Conservation (phyloP, 169 alveolate genomes). For the Eimeria falciformis region DNA sequence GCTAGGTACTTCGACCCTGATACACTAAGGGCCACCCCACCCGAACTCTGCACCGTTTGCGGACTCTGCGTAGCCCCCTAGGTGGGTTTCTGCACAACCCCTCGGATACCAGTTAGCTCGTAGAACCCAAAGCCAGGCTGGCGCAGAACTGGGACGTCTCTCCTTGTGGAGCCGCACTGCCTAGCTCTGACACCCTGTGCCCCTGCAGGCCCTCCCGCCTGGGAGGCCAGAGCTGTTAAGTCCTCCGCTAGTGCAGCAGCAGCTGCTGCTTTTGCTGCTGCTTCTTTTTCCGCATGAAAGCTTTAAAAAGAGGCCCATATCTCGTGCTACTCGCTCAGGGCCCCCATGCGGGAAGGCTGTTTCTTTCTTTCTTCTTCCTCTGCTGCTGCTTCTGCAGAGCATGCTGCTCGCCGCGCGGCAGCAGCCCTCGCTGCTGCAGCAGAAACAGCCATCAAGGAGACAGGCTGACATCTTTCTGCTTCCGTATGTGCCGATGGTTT, state of each 20-base stretch:
- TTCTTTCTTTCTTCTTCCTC: background rate
- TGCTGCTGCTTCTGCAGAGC: background rate
- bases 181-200: too few relatives aligned
- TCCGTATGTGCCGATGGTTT: too few relatives aligned
- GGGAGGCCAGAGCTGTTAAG: background rate
- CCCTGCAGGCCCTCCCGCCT: background rate
- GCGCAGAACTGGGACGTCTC: too few relatives aligned
- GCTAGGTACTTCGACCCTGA: too few relatives aligned
- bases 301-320: background rate
- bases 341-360: background rate
- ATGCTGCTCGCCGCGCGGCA: constrained; percentile 23
- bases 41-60: too few relatives aligned
- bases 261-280: background rate
- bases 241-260: background rate
- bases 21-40: too few relatives aligned
- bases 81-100: too few relatives aligned
- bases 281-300: background rate
- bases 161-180: too few relatives aligned
- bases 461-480: too few relatives aligned
- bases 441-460: background rate
- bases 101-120: too few relatives aligned
- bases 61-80: too few relatives aligned
- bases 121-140: too few relatives aligned
- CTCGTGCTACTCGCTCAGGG: background rate
- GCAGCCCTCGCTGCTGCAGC: constrained; percentile 52